Percentiles rank a stretch among this genome's conserved stretches.
Evolutionary conservation across 306 rosid genomes (phyloP).

Genomic region (Betula pendula): DNA sequence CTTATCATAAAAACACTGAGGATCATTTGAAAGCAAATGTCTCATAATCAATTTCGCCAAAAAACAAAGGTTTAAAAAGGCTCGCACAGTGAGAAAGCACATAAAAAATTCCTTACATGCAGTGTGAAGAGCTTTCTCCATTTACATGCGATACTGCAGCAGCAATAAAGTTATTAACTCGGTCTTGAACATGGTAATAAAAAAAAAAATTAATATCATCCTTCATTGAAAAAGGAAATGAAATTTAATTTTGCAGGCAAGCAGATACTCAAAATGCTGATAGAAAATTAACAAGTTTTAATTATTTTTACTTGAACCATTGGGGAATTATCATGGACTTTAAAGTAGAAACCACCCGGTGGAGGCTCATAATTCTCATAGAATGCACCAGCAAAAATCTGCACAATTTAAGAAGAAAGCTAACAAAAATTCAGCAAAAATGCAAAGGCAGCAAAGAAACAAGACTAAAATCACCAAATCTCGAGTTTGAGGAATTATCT

Average conservation of each 20-base stretch:
- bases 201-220: conserved; percentile 46
- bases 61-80: background rate
- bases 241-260: conserved; percentile 30
- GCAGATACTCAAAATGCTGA: conserved; percentile 14
- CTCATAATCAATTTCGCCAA: conserved; percentile 5
- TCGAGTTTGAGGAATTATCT: conserved; percentile 6
- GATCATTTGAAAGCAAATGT: background rate
- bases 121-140: conserved; percentile 12
- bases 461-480: conserved; percentile 6
- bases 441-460: background rate
- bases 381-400: conserved; percentile 60
- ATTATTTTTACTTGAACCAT: conserved; percentile 46
- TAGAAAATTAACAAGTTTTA: conserved; percentile 29
- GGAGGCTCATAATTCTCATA: conserved; percentile 61
- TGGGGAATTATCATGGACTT: conserved; percentile 54
- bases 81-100: conserved; percentile 13
- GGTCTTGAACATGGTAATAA: conserved; percentile 57
- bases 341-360: conserved; percentile 50
- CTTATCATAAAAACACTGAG: no score
- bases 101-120: conserved; percentile 8
- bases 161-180: conserved; percentile 54
- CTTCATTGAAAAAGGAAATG: conserved; percentile 25
- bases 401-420: conserved; percentile 4
- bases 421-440: conserved; percentile 13
- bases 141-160: conserved; percentile 58